phyloP scores from a whole-genome alignment of 495 filamentous ascomycete genomes.

The Xylaria sp. region DNA sequence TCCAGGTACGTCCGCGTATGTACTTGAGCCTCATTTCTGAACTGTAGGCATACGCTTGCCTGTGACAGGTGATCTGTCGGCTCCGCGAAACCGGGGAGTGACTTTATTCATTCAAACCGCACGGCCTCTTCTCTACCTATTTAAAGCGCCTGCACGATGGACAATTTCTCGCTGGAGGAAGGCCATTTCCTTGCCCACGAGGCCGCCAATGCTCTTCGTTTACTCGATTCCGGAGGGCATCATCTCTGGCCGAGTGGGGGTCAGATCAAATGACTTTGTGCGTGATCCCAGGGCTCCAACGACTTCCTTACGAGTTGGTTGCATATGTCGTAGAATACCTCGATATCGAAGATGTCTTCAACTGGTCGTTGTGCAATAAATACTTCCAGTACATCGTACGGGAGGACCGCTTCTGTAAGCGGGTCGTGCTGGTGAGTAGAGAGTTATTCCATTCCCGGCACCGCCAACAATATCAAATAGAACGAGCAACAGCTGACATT shows the following conservation, averaged over 20 bases:
- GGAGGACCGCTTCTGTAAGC: slow-evolving; percentile 68
- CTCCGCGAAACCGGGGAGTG: no score
- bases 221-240: slow-evolving; percentile 15
- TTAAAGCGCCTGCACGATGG: neutral
- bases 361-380: slow-evolving; percentile 58
- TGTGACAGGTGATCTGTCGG: no score
- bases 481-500: slow-evolving; percentile 16
- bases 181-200: neutral
- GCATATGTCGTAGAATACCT: slow-evolving; percentile 64
- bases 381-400: slow-evolving; percentile 60
- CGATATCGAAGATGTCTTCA: slow-evolving; percentile 57
- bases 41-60: no score
- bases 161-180: neutral
- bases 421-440: slow-evolving; percentile 62
- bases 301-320: slow-evolving; percentile 69
- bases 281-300: slow-evolving; percentile 32
- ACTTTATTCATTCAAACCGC: no score
- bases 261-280: slow-evolving; percentile 22
- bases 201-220: slow-evolving; percentile 5
- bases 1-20: no score
- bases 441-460: neutral
- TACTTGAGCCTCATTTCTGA: no score
- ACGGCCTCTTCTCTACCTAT: neutral
- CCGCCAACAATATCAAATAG: no score
- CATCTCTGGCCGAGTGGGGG: slow-evolving; percentile 19